These are phyloP conservation scores for Brassica nigra DNA, from an alignment of 345 rosid species.

Conservation along the genomic window DNA sequence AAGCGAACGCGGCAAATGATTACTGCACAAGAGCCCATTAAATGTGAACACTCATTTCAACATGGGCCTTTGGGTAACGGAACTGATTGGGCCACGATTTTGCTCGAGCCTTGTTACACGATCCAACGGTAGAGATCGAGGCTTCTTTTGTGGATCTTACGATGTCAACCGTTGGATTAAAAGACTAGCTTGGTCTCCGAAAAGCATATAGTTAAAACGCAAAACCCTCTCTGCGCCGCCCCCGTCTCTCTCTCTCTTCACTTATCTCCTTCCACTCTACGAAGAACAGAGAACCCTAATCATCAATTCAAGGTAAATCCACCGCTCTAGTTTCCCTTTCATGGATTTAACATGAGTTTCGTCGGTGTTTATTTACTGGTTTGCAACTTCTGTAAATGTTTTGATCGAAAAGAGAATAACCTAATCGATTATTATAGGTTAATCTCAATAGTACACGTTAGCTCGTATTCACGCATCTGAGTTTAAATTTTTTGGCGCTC, in stretches of 20 bases:
- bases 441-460: neutral
- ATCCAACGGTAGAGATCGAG: conserved; percentile 9
- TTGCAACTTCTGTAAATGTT: neutral
- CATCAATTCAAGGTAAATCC: conserved; percentile 31
- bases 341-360: neutral
- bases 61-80: neutral
- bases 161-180: conserved; percentile 25
- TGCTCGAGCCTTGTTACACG: neutral
- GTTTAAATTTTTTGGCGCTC: neutral
- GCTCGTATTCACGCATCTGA: conserved; percentile 10
- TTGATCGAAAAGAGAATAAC: neutral
- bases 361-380: neutral
- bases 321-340: neutral
- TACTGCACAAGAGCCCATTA: neutral
- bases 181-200: neutral
- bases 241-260: conserved; percentile 9
- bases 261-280: conserved; percentile 27
- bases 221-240: conserved; percentile 41
- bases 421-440: neutral
- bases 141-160: neutral
- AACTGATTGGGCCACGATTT: neutral
- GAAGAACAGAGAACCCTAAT: conserved; percentile 25
- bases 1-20: no score
- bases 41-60: neutral
- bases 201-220: conserved; percentile 25